Conservation (phyloP, 1,139 yeast genomes). For the Pichia sp. region DNA sequence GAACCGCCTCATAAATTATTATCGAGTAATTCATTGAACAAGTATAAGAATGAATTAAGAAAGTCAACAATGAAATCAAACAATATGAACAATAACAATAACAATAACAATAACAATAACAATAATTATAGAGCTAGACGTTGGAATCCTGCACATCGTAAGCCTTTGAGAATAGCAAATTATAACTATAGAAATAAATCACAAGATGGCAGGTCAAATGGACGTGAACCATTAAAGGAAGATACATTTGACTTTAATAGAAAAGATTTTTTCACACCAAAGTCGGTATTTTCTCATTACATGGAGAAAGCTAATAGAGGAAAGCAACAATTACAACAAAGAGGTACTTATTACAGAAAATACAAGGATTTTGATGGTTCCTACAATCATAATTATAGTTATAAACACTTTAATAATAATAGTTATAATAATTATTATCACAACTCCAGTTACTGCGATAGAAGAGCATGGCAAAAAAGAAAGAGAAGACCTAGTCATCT, state of each 20-base stretch:
- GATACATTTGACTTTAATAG: slow-evolving; percentile 40
- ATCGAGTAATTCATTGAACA: slow-evolving; percentile 5
- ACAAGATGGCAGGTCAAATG: slow-evolving; percentile 22
- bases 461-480: slow-evolving; percentile 29
- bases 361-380: slow-evolving; percentile 4
- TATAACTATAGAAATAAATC: slow-evolving; percentile 23
- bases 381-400: slow-evolving; percentile 2
- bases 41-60: slow-evolving; percentile 2
- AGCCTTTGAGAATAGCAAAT: slow-evolving; percentile 38
- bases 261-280: slow-evolving; percentile 73
- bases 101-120: slow-evolving; percentile 5
- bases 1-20: slow-evolving; percentile 17
- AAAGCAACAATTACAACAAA: slow-evolving; percentile 21
- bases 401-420: slow-evolving; percentile 7
- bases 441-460: slow-evolving; percentile 18
- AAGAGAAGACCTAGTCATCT: slow-evolving; percentile 22
- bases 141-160: slow-evolving; percentile 28
- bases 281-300: slow-evolving; percentile 63
- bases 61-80: background rate
- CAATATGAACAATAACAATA: background rate
- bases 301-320: slow-evolving; percentile 61
- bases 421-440: slow-evolving; percentile 14
- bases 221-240: slow-evolving; percentile 8
- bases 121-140: slow-evolving; percentile 11
- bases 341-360: slow-evolving; percentile 25